Percentiles rank a stretch among this genome's conserved stretches.
These are phyloP conservation scores for Trichophyton rubrum DNA, from an alignment of 2,329 filamentous ascomycete species.

Conservation along the genomic window DNA sequence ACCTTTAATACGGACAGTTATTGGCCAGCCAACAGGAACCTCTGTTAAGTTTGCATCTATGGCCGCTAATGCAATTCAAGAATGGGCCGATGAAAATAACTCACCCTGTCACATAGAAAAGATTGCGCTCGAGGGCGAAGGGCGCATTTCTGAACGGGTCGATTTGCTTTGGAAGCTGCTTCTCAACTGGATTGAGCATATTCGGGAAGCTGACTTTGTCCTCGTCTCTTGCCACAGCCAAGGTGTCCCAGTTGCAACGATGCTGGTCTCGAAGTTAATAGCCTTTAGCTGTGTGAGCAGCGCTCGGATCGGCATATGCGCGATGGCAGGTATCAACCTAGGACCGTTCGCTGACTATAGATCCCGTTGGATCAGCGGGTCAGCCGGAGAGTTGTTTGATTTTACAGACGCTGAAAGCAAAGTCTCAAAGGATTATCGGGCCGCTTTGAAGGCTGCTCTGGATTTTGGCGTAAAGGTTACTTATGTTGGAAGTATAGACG, in stretches of 20 bases:
- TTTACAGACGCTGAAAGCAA: constrained; percentile 72
- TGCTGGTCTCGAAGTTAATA: constrained; percentile 85
- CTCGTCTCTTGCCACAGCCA: constrained; percentile 91
- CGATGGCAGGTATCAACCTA: constrained; percentile 79
- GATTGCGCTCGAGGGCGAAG: constrained; percentile 87
- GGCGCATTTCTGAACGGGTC: constrained; percentile 77
- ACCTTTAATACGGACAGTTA: constrained; percentile 70
- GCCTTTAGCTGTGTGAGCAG: constrained; percentile 71
- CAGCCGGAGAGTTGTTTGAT: constrained; percentile 88
- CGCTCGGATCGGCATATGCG: constrained; percentile 73
- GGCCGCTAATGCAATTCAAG: constrained; percentile 67
- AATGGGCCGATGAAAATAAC: constrained; percentile 65
- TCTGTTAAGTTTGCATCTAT: constrained; percentile 87
- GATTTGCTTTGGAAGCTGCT: constrained; percentile 89
- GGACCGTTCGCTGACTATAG: constrained; percentile 90
- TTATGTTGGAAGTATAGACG: constrained; percentile 89
- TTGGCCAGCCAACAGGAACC: constrained; percentile 90
- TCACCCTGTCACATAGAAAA: constrained; percentile 78
- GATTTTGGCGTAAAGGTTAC: constrained; percentile 70
- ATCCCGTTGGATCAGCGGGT: constrained; percentile 75
- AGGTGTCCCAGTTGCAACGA: constrained; percentile 84
- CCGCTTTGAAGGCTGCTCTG: constrained; percentile 60
- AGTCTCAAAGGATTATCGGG: constrained; percentile 69
- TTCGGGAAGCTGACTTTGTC: constrained; percentile 77
- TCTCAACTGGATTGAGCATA: constrained; percentile 86